Conservation (phyloP, 495 filamentous ascomycete species). For the Diplogelasinospora grovesii region DNA sequence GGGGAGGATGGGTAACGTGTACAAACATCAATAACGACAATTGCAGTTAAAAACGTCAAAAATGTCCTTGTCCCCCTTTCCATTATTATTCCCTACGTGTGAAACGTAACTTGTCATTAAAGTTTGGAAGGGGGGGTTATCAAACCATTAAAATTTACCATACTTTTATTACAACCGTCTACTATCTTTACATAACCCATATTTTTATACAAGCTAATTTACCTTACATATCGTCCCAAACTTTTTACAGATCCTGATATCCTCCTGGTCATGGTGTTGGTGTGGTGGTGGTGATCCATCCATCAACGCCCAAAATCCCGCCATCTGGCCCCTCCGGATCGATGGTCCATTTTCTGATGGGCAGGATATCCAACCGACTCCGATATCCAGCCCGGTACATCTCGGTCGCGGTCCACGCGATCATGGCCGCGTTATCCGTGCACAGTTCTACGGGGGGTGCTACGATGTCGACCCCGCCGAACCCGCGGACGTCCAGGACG, state of each 20-base stretch:
- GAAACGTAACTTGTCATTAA: too few species aligned
- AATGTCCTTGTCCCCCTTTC: too few species aligned
- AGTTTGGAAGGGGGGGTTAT: too few species aligned
- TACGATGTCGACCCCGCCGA: constrained; percentile 52
- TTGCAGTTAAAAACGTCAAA: too few species aligned
- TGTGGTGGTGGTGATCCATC: constrained; percentile 15
- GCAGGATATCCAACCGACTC: constrained; percentile 50
- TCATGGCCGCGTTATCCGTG: constrained; percentile 98
- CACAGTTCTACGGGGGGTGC: constrained; percentile 72
- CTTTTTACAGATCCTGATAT: neutral
- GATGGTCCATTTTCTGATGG: constrained; percentile 71
- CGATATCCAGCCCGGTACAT: constrained; percentile 79
- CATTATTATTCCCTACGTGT: too few species aligned
- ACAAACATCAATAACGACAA: too few species aligned
- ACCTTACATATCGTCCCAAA: too few species aligned
- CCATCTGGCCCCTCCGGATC: constrained; percentile 52
- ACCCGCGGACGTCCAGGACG: constrained; percentile 58
- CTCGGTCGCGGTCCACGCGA: constrained; percentile 88
- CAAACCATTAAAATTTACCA: too few species aligned
- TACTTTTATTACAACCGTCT: too few species aligned
- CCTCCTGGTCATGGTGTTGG: neutral
- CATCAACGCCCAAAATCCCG: constrained; percentile 39
- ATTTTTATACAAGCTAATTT: too few species aligned
- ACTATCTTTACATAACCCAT: too few species aligned
- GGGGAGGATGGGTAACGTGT: too few species aligned